Percentiles rank a stretch among this genome's conserved stretches.
These are phyloP conservation scores for Harringtonia aguacate DNA, from an alignment of 2,329 filamentous ascomycete species.

Conservation along the genomic window DNA sequence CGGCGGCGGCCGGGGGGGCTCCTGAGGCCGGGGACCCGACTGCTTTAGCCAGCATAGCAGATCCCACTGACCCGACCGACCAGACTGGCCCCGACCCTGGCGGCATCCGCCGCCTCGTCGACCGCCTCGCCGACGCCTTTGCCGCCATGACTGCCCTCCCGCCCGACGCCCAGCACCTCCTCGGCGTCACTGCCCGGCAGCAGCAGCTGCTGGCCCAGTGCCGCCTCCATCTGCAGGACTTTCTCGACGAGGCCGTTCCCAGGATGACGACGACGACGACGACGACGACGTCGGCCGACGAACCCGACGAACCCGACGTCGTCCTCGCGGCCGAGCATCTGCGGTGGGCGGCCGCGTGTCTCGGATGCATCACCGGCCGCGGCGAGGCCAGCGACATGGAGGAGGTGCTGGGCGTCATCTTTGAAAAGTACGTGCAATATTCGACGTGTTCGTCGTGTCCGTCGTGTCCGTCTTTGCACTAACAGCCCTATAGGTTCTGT, in stretches of 20 bases:
- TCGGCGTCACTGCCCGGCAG: slow-evolving; percentile 87
- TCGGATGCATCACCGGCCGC: slow-evolving; percentile 80
- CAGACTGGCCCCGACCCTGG: slow-evolving; percentile 29
- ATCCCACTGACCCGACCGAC: slow-evolving; percentile 21
- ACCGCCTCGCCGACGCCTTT: slow-evolving; percentile 62
- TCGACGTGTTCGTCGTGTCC: no score
- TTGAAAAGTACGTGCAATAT: slow-evolving; percentile 80
- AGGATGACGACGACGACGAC: slow-evolving; percentile 12
- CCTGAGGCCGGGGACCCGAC: no score
- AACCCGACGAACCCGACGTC: slow-evolving; percentile 66
- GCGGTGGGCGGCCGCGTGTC: slow-evolving; percentile 64
- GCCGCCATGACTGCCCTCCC: slow-evolving; percentile 58
- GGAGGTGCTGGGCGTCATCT: slow-evolving; percentile 91
- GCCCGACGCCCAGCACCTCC: slow-evolving; percentile 66
- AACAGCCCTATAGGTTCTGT: slow-evolving; percentile 27
- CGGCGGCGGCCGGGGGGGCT: background rate
- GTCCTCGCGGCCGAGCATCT: slow-evolving; percentile 86
- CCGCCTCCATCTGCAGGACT: slow-evolving; percentile 59
- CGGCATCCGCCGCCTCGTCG: slow-evolving; percentile 58
- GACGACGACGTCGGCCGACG: slow-evolving; percentile 19
- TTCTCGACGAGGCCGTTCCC: slow-evolving; percentile 46
- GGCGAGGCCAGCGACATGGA: slow-evolving; percentile 85
- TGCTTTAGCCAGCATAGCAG: no score
- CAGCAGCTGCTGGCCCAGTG: slow-evolving; percentile 69
- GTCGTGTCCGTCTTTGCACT: background rate